These are phyloP conservation scores for Coemansia sp. DNA, from an alignment of 192 early-diverging fungal species.

Conservation along the genomic window DNA sequence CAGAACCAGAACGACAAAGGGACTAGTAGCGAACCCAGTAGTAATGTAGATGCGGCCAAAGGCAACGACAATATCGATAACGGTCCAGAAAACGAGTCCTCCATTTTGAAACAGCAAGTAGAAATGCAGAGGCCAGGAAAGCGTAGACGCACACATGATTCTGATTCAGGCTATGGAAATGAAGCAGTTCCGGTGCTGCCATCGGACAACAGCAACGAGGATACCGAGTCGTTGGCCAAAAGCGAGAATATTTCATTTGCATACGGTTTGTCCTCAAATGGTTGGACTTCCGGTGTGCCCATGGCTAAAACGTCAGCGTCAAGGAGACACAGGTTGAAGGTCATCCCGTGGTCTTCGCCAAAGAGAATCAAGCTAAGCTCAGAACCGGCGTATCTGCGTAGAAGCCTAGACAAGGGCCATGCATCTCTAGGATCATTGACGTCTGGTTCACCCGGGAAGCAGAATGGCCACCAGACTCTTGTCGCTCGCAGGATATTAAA, in stretches of 20 bases:
- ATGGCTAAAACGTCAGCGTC: not conserved
- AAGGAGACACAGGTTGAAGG: not conserved
- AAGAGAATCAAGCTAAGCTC: conserved; percentile 42
- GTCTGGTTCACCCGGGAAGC: not conserved
- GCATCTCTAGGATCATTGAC: not conserved
- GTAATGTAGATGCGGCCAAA: not conserved
- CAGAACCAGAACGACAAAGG: not conserved
- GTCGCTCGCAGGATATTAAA: not conserved
- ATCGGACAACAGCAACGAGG: not conserved
- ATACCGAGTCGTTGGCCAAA: not conserved
- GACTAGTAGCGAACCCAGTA: not conserved
- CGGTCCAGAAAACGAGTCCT: not conserved
- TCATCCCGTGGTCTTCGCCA: conserved; percentile 19
- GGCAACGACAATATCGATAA: not conserved
- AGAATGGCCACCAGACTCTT: not conserved
- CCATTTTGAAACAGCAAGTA: not conserved
- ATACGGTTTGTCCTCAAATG: not conserved
- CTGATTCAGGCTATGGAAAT: conserved; percentile 18
- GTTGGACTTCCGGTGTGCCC: not conserved
- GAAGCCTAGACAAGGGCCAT: not conserved
- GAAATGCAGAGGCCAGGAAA: conserved; percentile 25
- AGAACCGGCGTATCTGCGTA: not conserved
- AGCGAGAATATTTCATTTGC: not conserved
- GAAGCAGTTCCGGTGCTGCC: conserved; percentile 23
- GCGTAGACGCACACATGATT: conserved; percentile 35